A percentile compares a stretch with the other conserved stretches of the same genome.
These are phyloP conservation scores for Nannochloropsis gaditana DNA, from an alignment of 108 stramenopile genomes.

Conservation along the genomic window DNA sequence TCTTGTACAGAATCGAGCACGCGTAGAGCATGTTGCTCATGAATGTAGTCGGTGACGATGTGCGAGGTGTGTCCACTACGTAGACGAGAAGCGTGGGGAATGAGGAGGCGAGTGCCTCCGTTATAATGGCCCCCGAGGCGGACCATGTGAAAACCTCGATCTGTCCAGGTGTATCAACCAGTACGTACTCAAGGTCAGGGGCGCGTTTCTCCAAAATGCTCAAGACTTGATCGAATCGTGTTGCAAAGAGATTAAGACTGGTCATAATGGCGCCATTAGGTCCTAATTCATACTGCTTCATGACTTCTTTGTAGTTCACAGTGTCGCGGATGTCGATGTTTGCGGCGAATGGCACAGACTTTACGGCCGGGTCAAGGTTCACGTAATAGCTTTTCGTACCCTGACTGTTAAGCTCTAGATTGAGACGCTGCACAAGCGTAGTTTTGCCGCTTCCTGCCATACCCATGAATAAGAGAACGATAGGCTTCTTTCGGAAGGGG, in stretches of 20 bases:
- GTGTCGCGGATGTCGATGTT: slow-evolving; percentile 99
- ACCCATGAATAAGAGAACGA: slow-evolving; percentile 51
- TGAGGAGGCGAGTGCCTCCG: slow-evolving; percentile 79
- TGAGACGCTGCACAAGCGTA: slow-evolving; percentile 52
- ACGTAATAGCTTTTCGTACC: slow-evolving; percentile 65
- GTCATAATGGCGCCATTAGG: slow-evolving; percentile 99
- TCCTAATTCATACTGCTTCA: slow-evolving; percentile 93
- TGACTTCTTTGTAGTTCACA: slow-evolving; percentile 92
- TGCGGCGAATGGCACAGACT: slow-evolving; percentile 76
- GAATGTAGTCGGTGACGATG: slow-evolving; percentile 87
- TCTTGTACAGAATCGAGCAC: slow-evolving; percentile 89
- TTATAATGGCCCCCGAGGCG: slow-evolving; percentile 89
- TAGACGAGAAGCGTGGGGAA: slow-evolving; percentile 92
- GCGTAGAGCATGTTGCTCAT: slow-evolving; percentile 99
- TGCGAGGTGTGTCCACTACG: slow-evolving; percentile 93
- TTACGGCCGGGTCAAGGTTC: slow-evolving; percentile 95
- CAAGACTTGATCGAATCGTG: slow-evolving; percentile 97
- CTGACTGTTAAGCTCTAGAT: slow-evolving; percentile 29
- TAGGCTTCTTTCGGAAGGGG: slow-evolving; percentile 24
- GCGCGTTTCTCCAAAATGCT: slow-evolving; percentile 76
- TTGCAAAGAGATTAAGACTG: slow-evolving; percentile 91
- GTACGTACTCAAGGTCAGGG: slow-evolving; percentile 60
- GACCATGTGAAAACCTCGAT: slow-evolving; percentile 99
- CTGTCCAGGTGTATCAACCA: slow-evolving; percentile 98
- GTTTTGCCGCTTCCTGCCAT: slow-evolving; percentile 58